Evolutionary conservation across 371 early-diverging fungal species (phyloP), one percentile per base, ranked within the genome.

Genomic region (Sanchytrium tribonematis): DNA sequence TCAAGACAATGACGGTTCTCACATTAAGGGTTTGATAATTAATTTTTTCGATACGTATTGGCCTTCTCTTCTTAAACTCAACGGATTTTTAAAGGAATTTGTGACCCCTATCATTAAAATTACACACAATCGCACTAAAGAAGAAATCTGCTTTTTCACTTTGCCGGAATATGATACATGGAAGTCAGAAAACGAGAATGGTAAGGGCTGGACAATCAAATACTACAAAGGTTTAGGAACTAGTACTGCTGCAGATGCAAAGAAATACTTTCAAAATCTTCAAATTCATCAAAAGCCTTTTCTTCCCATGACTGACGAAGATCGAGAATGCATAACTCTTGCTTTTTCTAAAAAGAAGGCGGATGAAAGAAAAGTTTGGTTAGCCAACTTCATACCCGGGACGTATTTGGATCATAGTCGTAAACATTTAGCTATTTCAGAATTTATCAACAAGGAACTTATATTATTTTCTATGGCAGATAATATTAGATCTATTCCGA

Each of bases 171-270:
- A 90, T 75, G 90, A 95, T 74, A 70, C 75, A 31, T 99, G 98
- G 96, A 30, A 66, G 31, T 74, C 71, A 67, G 78, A 79, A 67
- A 74, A 85, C 27, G 82, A 86, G 67, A 77, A 80, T 0, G 80
- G 78, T 1, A 83, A 81, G 30, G 85, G 86, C 2, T 95, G 89
- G 88, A 80, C 75, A 31, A 82, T 84, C 71, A 98, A 98, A 78
- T 99, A 98, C 84, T 98, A 91, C 80, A 99, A 98, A 86, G 99
- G 99, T 81, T 75, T 99, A 79, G 99, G 99, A 79, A 97, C 99
- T 1, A 89, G 88, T 68, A 89, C 88, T 22, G 78, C 85, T 28
- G 78, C 78, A 29, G 99, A 98, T 74, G 99, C 97, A 28, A 91
- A 90, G 77, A 80, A 88, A 72, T 99, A 99, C 78, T 99, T 99